Evolutionary conservation across 176 grass and related monocot genomes (phyloP).

Genomic region (Melocanna baccifera): DNA sequence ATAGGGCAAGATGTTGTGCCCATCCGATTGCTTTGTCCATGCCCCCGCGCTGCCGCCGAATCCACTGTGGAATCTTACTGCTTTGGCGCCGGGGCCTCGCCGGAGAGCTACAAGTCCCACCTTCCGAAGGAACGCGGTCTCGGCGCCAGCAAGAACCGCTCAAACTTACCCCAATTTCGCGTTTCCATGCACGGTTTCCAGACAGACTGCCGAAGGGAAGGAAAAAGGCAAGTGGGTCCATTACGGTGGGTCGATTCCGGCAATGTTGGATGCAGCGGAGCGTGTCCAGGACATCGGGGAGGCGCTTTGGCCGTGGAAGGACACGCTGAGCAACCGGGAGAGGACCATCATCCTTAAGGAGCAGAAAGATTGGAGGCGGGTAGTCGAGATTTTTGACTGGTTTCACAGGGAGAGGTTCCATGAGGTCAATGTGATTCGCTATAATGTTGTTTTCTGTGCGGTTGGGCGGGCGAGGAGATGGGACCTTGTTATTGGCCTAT

Average conservation of each 20-base stretch:
- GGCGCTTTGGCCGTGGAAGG: slow-evolving; percentile 73
- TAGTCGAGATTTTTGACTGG: slow-evolving; percentile 71
- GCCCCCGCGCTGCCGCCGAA: background rate
- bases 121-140: slow-evolving; percentile 15
- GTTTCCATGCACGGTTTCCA: slow-evolving; percentile 22
- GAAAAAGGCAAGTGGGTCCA: slow-evolving; percentile 6
- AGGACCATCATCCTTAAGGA: slow-evolving; percentile 85
- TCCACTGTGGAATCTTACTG: background rate
- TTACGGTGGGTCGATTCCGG: slow-evolving; percentile 70
- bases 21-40: slow-evolving; percentile 44
- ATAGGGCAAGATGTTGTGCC: slow-evolving; percentile 40
- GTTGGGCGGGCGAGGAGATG: slow-evolving; percentile 55
- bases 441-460: slow-evolving; percentile 63
- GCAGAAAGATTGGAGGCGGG: slow-evolving; percentile 78
- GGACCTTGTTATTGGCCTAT: slow-evolving; percentile 56
- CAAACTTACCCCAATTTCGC: background rate
- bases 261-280: slow-evolving; percentile 61
- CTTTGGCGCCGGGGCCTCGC: background rate
- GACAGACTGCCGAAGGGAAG: slow-evolving; percentile 8
- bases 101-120: slow-evolving; percentile 14
- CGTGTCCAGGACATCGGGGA: slow-evolving; percentile 42
- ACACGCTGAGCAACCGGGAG: slow-evolving; percentile 55
- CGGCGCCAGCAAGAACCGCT: slow-evolving; percentile 8
- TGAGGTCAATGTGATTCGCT: slow-evolving; percentile 82
- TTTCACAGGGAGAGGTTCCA: slow-evolving; percentile 37